Base-by-base conservation (phyloP, 2,329 filamentous ascomycete genomes). In the Penicillium sp. region DNA sequence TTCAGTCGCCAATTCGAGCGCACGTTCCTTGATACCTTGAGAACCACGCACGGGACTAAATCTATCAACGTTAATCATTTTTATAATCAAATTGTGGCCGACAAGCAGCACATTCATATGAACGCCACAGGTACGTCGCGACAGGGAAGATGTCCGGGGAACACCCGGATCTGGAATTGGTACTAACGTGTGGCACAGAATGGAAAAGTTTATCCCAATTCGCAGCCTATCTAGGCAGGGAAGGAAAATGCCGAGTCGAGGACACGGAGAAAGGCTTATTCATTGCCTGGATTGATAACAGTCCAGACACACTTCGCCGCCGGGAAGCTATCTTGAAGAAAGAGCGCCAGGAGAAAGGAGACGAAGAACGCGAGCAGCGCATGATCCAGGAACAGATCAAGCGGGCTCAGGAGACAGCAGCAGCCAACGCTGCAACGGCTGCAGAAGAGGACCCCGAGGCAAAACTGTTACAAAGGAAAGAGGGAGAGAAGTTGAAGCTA, bases 141-240 rank as follows among this genome's bases (percentile, higher is more conserved):
- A 16, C 2, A 0, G 16, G 7, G 16, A 25, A 8, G 22, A 25
- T 8, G 4, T 7, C 5, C 5, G 7, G 22, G 10, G 4, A 16
- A 4, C 25, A 25, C 11, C 19, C 1, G 25, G 7, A 5, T 1
- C 10, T 7, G 18, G 16, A 4, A 2, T 8, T 4, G 13, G 37
- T 19, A 10, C 42, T 45, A 39, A 45, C 34, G 9, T 19, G 9
- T 18, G 18, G 9, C 22, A 9, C 34, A 0, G 86, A 86, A 63
- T 97, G 90, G 90, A 81, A 85, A 3, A 88, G 82, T 46, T 73
- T 99, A 60, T 92, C 90, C 2, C 90, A 97, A 61, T 95, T 95
- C 65, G 89, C 88, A 12, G 95, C 95, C 65, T 76, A 88, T 63
- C 74, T 99, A 1, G 91, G 92, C 0, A 76, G 87, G 18, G 90